Evolutionary conservation across 257 asterid species (phyloP), one percentile per base, ranked within the genome.

Genomic region (Nyctanthes arbortristis): DNA sequence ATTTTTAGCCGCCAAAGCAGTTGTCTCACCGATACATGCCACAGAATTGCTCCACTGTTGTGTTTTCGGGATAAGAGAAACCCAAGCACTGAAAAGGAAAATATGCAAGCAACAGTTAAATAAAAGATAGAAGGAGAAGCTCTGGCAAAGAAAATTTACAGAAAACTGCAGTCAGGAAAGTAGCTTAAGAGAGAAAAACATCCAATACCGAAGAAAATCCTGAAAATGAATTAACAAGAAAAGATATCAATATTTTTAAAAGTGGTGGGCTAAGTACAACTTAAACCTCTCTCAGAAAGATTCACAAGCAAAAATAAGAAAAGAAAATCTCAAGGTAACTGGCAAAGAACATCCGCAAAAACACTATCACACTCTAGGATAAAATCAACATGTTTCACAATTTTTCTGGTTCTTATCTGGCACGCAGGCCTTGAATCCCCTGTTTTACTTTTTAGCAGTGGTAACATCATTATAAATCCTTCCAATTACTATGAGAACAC

Each of bases 11-110:
- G 87, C 90, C 7, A 61, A 68, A 66, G 96, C 97, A 78, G 94
- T 88, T 75, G 97, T 90, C 80, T 88, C 97, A 28, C 97, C 97
- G 28, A 90, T 88, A 73, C 97, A 90, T 66, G 96, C 96, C 75
- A 88, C 87, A 9, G 89, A 87, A 69, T 80, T 83, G 66, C 61
- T 76, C 94, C 93, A 84, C 43, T 69, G 67, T 37, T 52, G 87
- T 24, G 77, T 18, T 49, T 80, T 81, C 3, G 92, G 88, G 56
- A 85, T 73, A 60, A 90, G 79, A 79, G 78, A 79, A 49, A 83
- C 64, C 96, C 97, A 90, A 49, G 87, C 94, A 77, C 97, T 90
- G 78, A 68, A 36, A 27, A 33, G 70, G 73, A 67, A 77, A 43
- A 69, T 22, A 49, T 57, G 43, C 45, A 28, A 20, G 65, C 30